A percentile compares a stretch with the other conserved stretches of the same genome.
These are phyloP conservation scores for Agaricus blazei DNA, from an alignment of 768 basidiomycete species.

Conservation along the genomic window DNA sequence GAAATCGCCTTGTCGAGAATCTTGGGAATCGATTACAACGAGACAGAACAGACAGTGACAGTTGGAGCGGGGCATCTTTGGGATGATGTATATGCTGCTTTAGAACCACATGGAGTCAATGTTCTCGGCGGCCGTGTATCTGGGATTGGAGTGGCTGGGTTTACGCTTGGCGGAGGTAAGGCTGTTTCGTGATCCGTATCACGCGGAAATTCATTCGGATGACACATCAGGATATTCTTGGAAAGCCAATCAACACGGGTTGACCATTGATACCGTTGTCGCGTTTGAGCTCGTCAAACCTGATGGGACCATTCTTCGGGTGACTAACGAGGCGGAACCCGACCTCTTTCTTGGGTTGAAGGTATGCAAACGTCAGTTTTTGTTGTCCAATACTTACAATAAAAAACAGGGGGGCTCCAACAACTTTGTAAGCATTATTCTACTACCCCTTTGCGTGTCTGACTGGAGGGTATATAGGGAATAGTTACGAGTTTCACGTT, in stretches of 20 bases:
- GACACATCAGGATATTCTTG: constrained; percentile 52
- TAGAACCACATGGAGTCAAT: constrained; percentile 33
- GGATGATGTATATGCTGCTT: constrained; percentile 45
- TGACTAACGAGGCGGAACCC: constrained; percentile 27
- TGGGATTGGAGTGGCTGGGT: constrained; percentile 44
- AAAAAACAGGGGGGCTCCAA: constrained; percentile 50
- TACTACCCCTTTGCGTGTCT: not conserved
- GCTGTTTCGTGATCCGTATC: too few relatives aligned
- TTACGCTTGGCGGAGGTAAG: constrained; percentile 40
- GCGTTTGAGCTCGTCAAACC: constrained; percentile 56
- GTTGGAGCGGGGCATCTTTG: constrained; percentile 35
- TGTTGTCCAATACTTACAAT: not conserved
- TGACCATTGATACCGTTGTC: constrained; percentile 51
- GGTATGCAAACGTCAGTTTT: not conserved
- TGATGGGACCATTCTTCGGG: constrained; percentile 36
- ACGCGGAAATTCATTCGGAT: too few relatives aligned
- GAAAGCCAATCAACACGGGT: constrained; percentile 55
- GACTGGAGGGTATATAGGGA: constrained; percentile 27
- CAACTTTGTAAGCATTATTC: constrained; percentile 39
- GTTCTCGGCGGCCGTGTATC: constrained; percentile 47
- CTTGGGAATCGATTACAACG: constrained; percentile 27
- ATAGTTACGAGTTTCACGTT: constrained; percentile 57
- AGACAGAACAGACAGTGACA: constrained; percentile 20
- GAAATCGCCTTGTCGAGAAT: constrained; percentile 42
- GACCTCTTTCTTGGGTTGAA: constrained; percentile 36